These are phyloP conservation scores for Camellia lanceoleosa DNA, from an alignment of 148 eudicot genomes.

Conservation along the genomic window DNA sequence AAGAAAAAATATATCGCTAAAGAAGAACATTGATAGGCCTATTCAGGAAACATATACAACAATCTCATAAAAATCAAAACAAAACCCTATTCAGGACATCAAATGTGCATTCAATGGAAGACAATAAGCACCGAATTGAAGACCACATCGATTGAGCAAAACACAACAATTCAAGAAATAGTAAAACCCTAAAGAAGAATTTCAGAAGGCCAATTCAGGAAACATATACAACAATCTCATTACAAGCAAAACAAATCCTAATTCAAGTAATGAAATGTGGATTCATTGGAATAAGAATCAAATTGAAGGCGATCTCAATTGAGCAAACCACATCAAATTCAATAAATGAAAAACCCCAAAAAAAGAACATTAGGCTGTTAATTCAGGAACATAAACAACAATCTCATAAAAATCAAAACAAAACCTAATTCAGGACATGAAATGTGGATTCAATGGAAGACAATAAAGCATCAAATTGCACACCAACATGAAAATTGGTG, in stretches of 20 bases:
- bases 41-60: not conserved
- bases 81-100: not conserved
- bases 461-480: conserved; percentile 1
- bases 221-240: not conserved
- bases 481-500: not conserved
- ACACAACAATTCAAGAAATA: no score
- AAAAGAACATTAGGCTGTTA: not conserved
- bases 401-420: not conserved
- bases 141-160: not conserved
- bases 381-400: not conserved
- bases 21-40: not conserved
- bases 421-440: not conserved
- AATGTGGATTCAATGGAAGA: not conserved
- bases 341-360: not conserved
- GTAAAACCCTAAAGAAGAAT: not conserved
- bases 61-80: not conserved
- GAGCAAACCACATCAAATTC: no score
- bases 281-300: not conserved
- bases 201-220: not conserved
- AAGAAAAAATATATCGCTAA: not conserved
- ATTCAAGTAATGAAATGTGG: not conserved
- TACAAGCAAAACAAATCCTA: not conserved
- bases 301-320: not conserved
- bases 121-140: not conserved
- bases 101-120: not conserved